These are phyloP conservation scores for Trametes coccinea DNA, from an alignment of 768 basidiomycete species.

Conservation along the genomic window DNA sequence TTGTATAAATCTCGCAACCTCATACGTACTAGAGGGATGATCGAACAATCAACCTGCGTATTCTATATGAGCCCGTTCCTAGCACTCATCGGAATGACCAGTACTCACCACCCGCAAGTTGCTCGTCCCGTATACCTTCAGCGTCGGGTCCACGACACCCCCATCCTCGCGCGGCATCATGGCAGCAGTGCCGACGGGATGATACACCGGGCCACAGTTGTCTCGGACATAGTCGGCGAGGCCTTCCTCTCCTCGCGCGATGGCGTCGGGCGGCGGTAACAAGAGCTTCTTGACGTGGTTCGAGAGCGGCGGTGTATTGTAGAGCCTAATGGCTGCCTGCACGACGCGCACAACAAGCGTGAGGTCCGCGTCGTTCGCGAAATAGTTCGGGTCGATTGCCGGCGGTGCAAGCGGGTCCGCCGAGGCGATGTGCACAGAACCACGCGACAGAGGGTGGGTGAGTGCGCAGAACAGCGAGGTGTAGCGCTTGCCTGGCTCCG, in stretches of 20 bases:
- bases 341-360: background rate
- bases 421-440: conserved; percentile 7
- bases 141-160: background rate
- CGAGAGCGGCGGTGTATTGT: background rate
- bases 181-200: conserved; percentile 7
- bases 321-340: background rate
- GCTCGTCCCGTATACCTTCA: background rate
- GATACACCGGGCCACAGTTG: background rate
- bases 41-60: background rate
- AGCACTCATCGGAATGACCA: background rate
- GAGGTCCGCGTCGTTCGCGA: conserved; percentile 21
- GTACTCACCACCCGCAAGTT: background rate
- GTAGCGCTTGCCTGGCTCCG: background rate
- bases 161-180: conserved; percentile 10
- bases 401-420: conserved; percentile 6
- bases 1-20: background rate
- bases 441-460: conserved; percentile 6
- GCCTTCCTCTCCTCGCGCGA: background rate
- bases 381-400: conserved; percentile 7
- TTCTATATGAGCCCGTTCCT: background rate
- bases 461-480: background rate
- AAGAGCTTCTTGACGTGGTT: background rate
- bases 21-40: background rate
- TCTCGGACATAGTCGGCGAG: background rate
- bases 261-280: background rate